phyloP scores from a whole-genome alignment of 495 filamentous ascomycete species.

The Aspergillus mulundensis region DNA sequence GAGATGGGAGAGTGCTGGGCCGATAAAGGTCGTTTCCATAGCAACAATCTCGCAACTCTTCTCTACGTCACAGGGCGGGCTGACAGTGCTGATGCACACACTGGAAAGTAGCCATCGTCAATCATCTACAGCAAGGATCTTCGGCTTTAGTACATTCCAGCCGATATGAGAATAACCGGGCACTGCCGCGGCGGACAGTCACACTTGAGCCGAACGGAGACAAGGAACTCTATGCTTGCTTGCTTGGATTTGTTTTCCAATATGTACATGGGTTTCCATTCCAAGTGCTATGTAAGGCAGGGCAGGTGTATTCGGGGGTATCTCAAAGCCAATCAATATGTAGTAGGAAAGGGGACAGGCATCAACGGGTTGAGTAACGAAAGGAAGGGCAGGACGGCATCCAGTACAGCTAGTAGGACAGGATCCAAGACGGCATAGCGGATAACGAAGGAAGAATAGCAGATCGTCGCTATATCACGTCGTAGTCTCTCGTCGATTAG shows the following conservation, averaged over 20 bases:
- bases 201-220: conserved; percentile 1
- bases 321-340: conserved; percentile 26
- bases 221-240: conserved; percentile 30
- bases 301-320: conserved; percentile 42
- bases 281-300: conserved; percentile 30
- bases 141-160: not conserved
- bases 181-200: conserved; percentile 17
- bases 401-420: conserved; percentile 8
- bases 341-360: conserved; percentile 7
- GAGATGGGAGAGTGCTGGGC: not conserved
- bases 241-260: conserved; percentile 25
- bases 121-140: not conserved
- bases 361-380: not conserved
- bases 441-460: not conserved
- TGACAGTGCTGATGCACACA: too few species aligned
- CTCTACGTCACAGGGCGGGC: not conserved
- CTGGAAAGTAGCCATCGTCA: not conserved
- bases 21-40: conserved; percentile 9
- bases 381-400: conserved; percentile 6
- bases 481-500: conserved; percentile 8
- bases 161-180: not conserved
- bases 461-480: conserved; percentile 3
- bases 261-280: conserved; percentile 39
- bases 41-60: conserved; percentile 8
- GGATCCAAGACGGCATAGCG: not conserved